phyloP scores from a whole-genome alignment of 192 early-diverging fungal genomes.

The Backusella morwellensis region DNA sequence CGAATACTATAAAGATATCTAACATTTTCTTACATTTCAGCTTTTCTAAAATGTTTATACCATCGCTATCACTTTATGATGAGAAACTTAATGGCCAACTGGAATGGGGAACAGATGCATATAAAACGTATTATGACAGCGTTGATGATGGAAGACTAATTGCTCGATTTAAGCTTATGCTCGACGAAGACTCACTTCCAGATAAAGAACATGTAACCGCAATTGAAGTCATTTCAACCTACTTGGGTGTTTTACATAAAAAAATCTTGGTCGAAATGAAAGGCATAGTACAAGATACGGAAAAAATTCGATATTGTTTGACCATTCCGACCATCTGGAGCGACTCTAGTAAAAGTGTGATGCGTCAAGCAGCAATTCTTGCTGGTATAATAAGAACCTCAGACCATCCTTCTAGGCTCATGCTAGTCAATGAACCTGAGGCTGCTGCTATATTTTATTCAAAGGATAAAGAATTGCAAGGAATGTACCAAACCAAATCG shows the following conservation, averaged over 20 bases:
- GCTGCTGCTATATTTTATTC: conserved; percentile 53
- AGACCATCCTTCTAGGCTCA: conserved; percentile 47
- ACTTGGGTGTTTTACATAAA: neutral
- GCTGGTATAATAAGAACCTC: conserved; percentile 41
- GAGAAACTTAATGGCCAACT: neutral
- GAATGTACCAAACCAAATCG: conserved; percentile 31
- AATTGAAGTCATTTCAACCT: conserved; percentile 18
- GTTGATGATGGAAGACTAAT: conserved; percentile 24
- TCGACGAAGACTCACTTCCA: neutral
- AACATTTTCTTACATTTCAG: conserved; percentile 22
- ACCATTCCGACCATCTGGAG: conserved; percentile 57
- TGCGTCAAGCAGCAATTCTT: conserved; percentile 50
- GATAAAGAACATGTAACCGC: conserved; percentile 26
- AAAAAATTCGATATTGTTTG: conserved; percentile 41
- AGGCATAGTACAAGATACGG: neutral
- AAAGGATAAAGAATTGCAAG: conserved; percentile 37
- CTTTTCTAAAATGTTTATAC: conserved; percentile 23
- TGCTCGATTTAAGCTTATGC: neutral
- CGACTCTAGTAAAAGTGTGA: conserved; percentile 47
- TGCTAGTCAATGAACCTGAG: conserved; percentile 43
- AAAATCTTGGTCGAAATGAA: neutral
- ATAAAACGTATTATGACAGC: conserved; percentile 26
- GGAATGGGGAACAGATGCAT: conserved; percentile 39
- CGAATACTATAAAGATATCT: neutral
- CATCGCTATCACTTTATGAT: conserved; percentile 18